Evolutionary conservation across 106 monocot species (phyloP).

Genomic region (Dendrobium officinale): DNA sequence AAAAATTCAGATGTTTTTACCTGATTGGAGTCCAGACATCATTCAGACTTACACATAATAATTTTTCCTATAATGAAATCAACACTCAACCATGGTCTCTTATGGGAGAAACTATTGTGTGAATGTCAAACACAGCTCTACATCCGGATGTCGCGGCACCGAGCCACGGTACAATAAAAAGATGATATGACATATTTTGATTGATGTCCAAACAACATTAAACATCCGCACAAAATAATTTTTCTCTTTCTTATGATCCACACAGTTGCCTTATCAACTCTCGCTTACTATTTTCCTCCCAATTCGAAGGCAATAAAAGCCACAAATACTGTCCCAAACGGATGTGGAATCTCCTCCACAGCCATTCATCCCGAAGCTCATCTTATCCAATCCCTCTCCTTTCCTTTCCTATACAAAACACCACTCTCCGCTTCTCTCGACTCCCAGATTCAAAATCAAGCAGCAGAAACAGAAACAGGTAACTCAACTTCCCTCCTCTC

Average conservation of each 20-base stretch:
- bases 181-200: too few relatives aligned
- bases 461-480: neutral
- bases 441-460: neutral
- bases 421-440: neutral
- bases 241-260: neutral
- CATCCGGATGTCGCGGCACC: too few relatives aligned
- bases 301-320: constrained; percentile 4
- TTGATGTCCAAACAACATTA: too few relatives aligned
- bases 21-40: too few relatives aligned
- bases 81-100: neutral
- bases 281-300: neutral
- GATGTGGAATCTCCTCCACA: neutral
- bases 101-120: neutral
- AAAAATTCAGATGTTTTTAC: too few relatives aligned
- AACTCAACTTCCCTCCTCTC: too few relatives aligned
- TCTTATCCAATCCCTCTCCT: constrained; percentile 14
- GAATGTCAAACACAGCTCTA: too few relatives aligned
- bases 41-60: too few relatives aligned
- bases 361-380: neutral
- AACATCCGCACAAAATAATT: too few relatives aligned
- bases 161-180: too few relatives aligned
- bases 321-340: neutral
- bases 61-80: too few relatives aligned
- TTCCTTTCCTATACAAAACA: constrained; percentile 11
- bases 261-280: neutral